phyloP scores from a whole-genome alignment of 192 early-diverging fungal genomes.

The Coemansia erecta region DNA sequence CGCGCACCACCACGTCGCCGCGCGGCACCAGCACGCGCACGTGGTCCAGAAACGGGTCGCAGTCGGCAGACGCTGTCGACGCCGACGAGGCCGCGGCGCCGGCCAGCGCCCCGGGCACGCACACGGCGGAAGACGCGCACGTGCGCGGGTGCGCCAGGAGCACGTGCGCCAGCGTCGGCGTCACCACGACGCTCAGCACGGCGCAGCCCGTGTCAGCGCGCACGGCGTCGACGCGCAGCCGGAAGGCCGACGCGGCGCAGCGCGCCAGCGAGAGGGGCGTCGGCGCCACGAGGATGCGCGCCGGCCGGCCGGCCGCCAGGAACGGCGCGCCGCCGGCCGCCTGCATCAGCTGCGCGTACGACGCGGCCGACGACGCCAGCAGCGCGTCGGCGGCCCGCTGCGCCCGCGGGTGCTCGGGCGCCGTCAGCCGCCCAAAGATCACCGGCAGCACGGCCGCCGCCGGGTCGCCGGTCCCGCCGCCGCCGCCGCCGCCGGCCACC shows the following conservation, averaged over 20 bases:
- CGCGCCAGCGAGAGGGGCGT: conserved; percentile 41
- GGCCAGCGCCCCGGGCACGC: conserved; percentile 35
- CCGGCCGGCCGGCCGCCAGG: conserved; percentile 9
- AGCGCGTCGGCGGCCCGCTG: conserved; percentile 37
- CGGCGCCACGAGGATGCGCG: conserved; percentile 36
- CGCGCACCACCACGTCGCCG: conserved; percentile 36
- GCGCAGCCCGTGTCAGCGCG: conserved; percentile 7
- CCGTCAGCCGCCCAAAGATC: conserved; percentile 45
- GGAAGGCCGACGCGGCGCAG: conserved; percentile 9
- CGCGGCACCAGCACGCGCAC: conserved; percentile 32
- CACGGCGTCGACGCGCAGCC: conserved; percentile 20
- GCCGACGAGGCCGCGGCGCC: background rate
- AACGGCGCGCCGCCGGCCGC: conserved; percentile 25
- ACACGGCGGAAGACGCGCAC: conserved; percentile 21
- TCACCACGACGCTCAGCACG: conserved; percentile 21
- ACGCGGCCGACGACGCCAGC: conserved; percentile 29
- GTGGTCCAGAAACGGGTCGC: conserved; percentile 36
- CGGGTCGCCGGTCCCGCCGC: too few relatives aligned
- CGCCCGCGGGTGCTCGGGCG: conserved; percentile 33
- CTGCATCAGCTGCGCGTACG: conserved; percentile 26
- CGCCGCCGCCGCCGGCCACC: conserved; percentile 17
- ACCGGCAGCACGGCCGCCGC: conserved; percentile 34
- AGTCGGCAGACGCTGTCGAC: conserved; percentile 1
- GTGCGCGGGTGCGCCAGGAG: conserved; percentile 30
- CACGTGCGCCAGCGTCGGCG: conserved; percentile 36